A percentile compares a stretch with the other conserved stretches of the same genome.
These are phyloP conservation scores for Senecio squalidus DNA, from an alignment of 140 eudicot species.

Conservation along the genomic window DNA sequence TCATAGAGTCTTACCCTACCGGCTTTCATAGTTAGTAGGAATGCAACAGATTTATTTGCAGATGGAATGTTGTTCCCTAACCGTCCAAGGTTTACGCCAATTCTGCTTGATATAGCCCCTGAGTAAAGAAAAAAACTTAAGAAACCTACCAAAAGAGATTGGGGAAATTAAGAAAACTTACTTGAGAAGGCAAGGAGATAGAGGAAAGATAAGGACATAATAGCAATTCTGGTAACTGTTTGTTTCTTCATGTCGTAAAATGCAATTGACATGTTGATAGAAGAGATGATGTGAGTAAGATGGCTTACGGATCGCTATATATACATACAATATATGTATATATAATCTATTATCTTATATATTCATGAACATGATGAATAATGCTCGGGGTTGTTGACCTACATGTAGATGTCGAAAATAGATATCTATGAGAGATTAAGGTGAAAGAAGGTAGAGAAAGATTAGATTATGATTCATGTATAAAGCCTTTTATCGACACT, in stretches of 20 bases:
- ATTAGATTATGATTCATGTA: constrained; percentile 25
- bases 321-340: neutral
- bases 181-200: constrained; percentile 41
- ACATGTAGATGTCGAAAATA: no score
- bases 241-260: constrained; percentile 17
- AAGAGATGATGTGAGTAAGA: constrained; percentile 11
- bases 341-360: constrained; percentile 4
- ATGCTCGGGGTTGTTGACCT: no score
- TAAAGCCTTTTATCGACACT: constrained; percentile 14
- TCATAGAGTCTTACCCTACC: constrained; percentile 59
- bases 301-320: constrained; percentile 9
- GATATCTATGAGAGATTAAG: constrained; percentile 12
- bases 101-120: constrained; percentile 37
- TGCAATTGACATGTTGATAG: constrained; percentile 1
- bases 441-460: constrained; percentile 27
- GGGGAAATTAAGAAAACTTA: constrained; percentile 24
- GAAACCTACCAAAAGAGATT: no score
- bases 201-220: constrained; percentile 13
- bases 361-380: no score
- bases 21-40: constrained; percentile 43
- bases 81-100: constrained; percentile 78
- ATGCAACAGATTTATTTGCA: constrained; percentile 45
- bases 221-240: neutral
- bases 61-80: constrained; percentile 72
- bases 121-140: constrained; percentile 1